Evolutionary conservation across 176 grass and related monocot genomes (phyloP).

Genomic region (Phyllostachys edulis): DNA sequence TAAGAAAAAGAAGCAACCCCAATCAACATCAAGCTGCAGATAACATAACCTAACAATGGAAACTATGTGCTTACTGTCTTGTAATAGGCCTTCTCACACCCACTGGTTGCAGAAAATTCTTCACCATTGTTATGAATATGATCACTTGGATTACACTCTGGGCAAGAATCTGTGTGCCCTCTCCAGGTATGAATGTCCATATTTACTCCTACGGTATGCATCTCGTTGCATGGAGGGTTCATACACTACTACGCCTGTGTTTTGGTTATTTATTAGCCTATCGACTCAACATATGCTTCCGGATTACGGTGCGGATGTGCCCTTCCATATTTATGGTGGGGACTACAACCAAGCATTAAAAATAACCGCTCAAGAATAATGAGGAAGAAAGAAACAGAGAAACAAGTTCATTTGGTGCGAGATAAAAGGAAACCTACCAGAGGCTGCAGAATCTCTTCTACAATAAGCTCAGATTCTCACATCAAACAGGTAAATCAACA

Average conservation of each 20-base stretch:
- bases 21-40: conserved; percentile 16
- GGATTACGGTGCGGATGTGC: too few species aligned
- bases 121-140: too few species aligned
- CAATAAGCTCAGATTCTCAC: conserved; percentile 36
- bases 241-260: too few species aligned
- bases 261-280: too few species aligned
- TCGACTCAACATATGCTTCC: too few species aligned
- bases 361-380: conserved; percentile 16
- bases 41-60: conserved; percentile 1
- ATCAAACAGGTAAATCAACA: conserved; percentile 32
- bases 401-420: conserved; percentile 35
- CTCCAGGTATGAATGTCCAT: too few species aligned
- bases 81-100: conserved; percentile 42
- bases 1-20: not conserved
- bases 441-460: conserved; percentile 44
- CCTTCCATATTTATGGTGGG: too few species aligned
- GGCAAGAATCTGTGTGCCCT: too few species aligned
- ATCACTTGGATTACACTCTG: too few species aligned
- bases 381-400: not conserved
- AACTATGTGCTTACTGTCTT: conserved; percentile 37
- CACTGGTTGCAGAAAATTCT: conserved; percentile 36
- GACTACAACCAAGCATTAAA: too few species aligned
- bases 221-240: too few species aligned
- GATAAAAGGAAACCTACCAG: conserved; percentile 41
- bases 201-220: too few species aligned